These are phyloP conservation scores for Talaromyces amestolkiae DNA, from an alignment of 2,329 filamentous ascomycete genomes.

Conservation along the genomic window DNA sequence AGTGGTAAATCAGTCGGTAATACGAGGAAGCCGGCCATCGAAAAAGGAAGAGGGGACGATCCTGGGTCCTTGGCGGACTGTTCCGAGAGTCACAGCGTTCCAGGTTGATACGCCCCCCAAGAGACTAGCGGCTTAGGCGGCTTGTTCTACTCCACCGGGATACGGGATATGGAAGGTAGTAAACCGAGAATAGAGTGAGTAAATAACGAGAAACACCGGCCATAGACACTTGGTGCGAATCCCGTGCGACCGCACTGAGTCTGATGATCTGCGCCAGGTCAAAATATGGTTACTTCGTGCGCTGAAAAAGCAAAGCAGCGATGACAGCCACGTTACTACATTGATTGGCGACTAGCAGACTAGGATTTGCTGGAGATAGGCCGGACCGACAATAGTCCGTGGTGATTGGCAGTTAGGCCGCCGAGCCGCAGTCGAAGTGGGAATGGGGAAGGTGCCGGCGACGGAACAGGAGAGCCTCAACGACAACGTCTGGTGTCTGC, in stretches of 20 bases:
- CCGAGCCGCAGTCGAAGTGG: constrained; percentile 11
- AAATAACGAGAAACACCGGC: not conserved
- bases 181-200: not conserved
- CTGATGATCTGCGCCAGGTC: not conserved
- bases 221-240: too few species aligned
- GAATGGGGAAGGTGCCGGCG: not conserved
- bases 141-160: not conserved
- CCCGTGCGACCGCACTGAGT: not conserved
- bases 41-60: constrained; percentile 4
- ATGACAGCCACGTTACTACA: not conserved
- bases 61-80: not conserved
- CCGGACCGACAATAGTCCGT: constrained; percentile 17
- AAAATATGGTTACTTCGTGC: not conserved
- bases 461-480: constrained; percentile 16
- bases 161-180: not conserved
- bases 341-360: not conserved
- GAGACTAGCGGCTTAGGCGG: not conserved
- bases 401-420: not conserved
- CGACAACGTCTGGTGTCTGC: not conserved
- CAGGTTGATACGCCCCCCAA: not conserved
- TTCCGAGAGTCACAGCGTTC: not conserved
- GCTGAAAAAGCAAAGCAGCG: not conserved
- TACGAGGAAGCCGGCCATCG: not conserved
- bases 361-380: not conserved
- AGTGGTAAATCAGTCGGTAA: not conserved